A percentile compares a stretch with the other conserved stretches of the same genome.
These are phyloP conservation scores for Neofusicoccum laricinum DNA, from an alignment of 2,329 filamentous ascomycete genomes.

Conservation along the genomic window DNA sequence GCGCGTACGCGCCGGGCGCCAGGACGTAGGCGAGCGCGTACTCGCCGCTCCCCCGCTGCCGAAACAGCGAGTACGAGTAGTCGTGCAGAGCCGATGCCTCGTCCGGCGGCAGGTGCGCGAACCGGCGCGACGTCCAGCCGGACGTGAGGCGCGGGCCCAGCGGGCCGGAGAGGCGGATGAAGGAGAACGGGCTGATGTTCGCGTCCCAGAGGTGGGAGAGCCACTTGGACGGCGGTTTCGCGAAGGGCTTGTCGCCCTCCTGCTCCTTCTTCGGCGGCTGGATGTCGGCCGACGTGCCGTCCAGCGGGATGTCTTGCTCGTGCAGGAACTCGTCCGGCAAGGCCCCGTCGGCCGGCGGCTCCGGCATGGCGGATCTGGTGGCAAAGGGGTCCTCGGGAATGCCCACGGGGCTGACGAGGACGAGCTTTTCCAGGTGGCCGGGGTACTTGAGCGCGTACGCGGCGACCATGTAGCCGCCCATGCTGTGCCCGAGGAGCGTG, in stretches of 20 bases:
- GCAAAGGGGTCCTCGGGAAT: slow-evolving; percentile 94
- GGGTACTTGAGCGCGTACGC: slow-evolving; percentile 98
- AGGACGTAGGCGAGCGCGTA: slow-evolving; percentile 91
- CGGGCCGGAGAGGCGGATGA: slow-evolving; percentile 84
- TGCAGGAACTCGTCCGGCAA: slow-evolving; percentile 68
- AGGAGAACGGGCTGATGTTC: slow-evolving; percentile 90
- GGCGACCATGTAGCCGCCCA: slow-evolving; percentile 92
- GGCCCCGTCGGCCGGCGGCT: slow-evolving; percentile 53
- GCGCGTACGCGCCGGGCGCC: slow-evolving; percentile 87
- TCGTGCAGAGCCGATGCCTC: slow-evolving; percentile 85
- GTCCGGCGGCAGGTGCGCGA: slow-evolving; percentile 77
- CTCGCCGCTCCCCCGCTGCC: slow-evolving; percentile 86
- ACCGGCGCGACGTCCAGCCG: slow-evolving; percentile 92
- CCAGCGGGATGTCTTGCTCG: neutral
- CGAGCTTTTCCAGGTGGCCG: slow-evolving; percentile 89
- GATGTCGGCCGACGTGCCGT: neutral
- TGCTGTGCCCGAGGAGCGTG: slow-evolving; percentile 86
- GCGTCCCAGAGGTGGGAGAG: slow-evolving; percentile 93
- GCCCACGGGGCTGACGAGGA: slow-evolving; percentile 89
- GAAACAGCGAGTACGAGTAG: slow-evolving; percentile 93
- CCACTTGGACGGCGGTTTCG: slow-evolving; percentile 63
- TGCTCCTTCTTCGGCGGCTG: slow-evolving; percentile 46
- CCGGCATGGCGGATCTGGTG: slow-evolving; percentile 74
- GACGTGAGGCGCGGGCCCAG: slow-evolving; percentile 89
- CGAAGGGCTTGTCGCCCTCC: neutral